Percentiles rank a stretch among this genome's conserved stretches.
These are phyloP conservation scores for Debaryomyces subglobosus DNA, from an alignment of 1,139 yeast species.

Conservation along the genomic window DNA sequence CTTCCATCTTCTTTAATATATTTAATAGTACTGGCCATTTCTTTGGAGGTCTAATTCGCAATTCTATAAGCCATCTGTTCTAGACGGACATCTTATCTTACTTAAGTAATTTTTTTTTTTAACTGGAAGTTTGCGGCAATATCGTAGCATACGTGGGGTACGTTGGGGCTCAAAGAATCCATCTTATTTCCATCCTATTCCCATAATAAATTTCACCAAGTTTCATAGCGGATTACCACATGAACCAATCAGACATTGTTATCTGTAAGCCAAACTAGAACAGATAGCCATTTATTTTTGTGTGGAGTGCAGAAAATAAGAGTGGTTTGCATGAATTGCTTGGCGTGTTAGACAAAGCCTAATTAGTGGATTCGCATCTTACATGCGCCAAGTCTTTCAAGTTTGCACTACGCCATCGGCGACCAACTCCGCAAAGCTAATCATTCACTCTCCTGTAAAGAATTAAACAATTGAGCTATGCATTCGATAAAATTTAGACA, in stretches of 20 bases:
- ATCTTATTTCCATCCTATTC: too few relatives aligned
- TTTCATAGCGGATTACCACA: neutral
- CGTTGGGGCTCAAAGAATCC: neutral
- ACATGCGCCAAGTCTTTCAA: neutral
- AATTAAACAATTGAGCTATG: neutral
- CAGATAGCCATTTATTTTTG: neutral
- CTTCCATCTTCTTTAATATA: slow-evolving; percentile 11
- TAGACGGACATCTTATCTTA: neutral
- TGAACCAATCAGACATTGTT: neutral
- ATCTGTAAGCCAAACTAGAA: neutral
- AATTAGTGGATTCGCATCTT: neutral
- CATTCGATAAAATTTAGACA: neutral
- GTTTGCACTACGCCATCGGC: neutral
- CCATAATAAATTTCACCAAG: neutral
- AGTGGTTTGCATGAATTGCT: neutral
- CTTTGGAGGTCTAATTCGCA: neutral
- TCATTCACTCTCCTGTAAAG: neutral
- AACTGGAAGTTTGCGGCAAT: neutral
- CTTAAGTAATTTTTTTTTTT: neutral
- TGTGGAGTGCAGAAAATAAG: neutral
- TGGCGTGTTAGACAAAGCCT: neutral
- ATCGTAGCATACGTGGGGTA: neutral
- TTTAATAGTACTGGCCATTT: neutral
- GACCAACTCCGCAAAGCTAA: neutral
- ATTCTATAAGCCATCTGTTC: neutral